Evolutionary conservation across 2,329 filamentous ascomycete species (phyloP).

Genomic region (Xylaria arbuscula): DNA sequence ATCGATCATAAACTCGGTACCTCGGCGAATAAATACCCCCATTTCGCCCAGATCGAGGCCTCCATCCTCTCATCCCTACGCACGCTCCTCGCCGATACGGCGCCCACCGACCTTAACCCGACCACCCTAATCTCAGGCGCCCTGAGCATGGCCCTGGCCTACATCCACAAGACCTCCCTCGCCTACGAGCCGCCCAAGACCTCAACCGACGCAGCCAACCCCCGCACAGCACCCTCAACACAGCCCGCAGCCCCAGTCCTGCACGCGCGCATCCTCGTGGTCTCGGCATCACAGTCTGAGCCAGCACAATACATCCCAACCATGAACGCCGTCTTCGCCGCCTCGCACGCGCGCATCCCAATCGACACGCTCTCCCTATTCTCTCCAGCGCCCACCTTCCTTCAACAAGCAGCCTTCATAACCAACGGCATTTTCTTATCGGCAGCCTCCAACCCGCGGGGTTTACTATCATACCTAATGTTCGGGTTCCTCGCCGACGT

Average conservation of each 20-base stretch:
- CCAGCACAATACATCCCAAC: conserved; percentile 95
- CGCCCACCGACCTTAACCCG: conserved; percentile 71
- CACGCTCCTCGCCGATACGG: conserved; percentile 77
- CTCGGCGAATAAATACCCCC: conserved; percentile 89
- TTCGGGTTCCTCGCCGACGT: conserved; percentile 83
- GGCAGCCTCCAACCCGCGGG: conserved; percentile 67
- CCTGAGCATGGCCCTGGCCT: conserved; percentile 85
- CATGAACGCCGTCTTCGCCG: conserved; percentile 98
- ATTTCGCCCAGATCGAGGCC: conserved; percentile 87
- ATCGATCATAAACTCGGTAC: conserved; percentile 47
- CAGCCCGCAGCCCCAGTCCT: conserved; percentile 60
- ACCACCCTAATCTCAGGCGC: conserved; percentile 90
- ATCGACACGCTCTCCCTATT: conserved; percentile 92
- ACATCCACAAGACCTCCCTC: conserved; percentile 86
- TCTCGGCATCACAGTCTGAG: conserved; percentile 87
- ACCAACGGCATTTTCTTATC: conserved; percentile 68
- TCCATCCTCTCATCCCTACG: conserved; percentile 80
- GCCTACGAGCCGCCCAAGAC: conserved; percentile 69
- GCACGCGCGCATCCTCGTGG: conserved; percentile 84
- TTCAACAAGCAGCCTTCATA: conserved; percentile 85
- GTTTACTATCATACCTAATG: conserved; percentile 92
- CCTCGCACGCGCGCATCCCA: conserved; percentile 85
- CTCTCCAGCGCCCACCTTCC: conserved; percentile 82
- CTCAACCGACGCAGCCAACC: conserved; percentile 53
- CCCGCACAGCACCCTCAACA: conserved; percentile 48